A percentile compares a stretch with the other conserved stretches of the same genome.
Conservation (phyloP, 2,329 filamentous ascomycete species). For the Aplosporella prunicola region DNA sequence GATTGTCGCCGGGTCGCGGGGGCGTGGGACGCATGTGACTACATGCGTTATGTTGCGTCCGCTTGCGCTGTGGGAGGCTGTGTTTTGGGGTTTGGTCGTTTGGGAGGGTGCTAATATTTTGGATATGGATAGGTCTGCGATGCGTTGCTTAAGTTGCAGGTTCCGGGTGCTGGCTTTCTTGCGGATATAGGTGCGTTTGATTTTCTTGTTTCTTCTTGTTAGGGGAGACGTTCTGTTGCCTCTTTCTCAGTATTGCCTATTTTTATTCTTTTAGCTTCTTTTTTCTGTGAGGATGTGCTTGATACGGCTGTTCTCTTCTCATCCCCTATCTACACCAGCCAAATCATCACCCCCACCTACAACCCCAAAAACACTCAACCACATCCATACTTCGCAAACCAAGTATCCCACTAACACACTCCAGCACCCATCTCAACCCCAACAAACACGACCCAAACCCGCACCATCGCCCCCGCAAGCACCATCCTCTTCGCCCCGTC, state of each 20-base stretch:
- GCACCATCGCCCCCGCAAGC: slow-evolving; percentile 45
- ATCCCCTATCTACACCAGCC: no score
- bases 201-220: no score
- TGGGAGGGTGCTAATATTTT: no score
- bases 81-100: no score
- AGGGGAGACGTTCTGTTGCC: slow-evolving; percentile 11
- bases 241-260: no score
- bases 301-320: no score
- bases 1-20: no score
- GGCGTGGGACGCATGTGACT: no score
- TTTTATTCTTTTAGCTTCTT: no score
- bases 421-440: slow-evolving; percentile 21
- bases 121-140: slow-evolving; percentile 67
- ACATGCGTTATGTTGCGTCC: no score
- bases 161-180: slow-evolving; percentile 57
- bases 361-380: neutral
- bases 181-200: slow-evolving; percentile 56
- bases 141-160: slow-evolving; percentile 59
- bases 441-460: slow-evolving; percentile 16
- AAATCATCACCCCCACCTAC: neutral
- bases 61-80: no score
- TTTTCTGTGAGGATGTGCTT: no score
- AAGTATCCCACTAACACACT: slow-evolving; percentile 1
- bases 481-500: slow-evolving; percentile 57
- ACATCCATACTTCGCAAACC: neutral